Evolutionary conservation across 345 rosid species (phyloP).

Genomic region (Gossypium herbaceum): DNA sequence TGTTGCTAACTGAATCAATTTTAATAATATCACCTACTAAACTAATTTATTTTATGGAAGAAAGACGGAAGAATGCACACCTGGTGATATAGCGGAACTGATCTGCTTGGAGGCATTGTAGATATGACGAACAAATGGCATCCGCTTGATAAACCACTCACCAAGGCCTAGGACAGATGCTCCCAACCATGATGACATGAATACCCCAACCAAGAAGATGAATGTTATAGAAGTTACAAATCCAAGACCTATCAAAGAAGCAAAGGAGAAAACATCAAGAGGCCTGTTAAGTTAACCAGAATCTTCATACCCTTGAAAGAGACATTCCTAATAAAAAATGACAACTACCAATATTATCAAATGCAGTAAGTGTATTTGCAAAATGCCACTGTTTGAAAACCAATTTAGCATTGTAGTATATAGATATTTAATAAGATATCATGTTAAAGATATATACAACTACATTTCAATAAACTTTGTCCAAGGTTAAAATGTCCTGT

Average conservation of each 20-base stretch:
- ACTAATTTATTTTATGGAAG: neutral
- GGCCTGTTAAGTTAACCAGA: neutral
- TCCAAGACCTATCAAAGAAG: conserved; percentile 68
- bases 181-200: conserved; percentile 99
- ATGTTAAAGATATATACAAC: neutral
- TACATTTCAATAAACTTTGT: neutral
- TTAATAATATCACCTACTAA: conserved; percentile 1
- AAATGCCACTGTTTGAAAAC: neutral
- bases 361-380: neutral
- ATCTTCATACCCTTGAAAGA: neutral
- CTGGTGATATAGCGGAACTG: conserved; percentile 97
- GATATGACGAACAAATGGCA: conserved; percentile 97
- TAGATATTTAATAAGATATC: neutral
- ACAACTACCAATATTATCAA: neutral
- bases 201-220: conserved; percentile 95
- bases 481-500: neutral
- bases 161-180: conserved; percentile 87
- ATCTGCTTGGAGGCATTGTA: conserved; percentile 98
- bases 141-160: conserved; percentile 98
- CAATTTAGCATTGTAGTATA: neutral
- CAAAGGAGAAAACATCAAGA: conserved; percentile 17
- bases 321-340: neutral
- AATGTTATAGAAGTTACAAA: conserved; percentile 88
- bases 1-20: conserved; percentile 5
- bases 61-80: conserved; percentile 29